Conservation (phyloP, 2,329 filamentous ascomycete genomes). For the Xylariales sp. region DNA sequence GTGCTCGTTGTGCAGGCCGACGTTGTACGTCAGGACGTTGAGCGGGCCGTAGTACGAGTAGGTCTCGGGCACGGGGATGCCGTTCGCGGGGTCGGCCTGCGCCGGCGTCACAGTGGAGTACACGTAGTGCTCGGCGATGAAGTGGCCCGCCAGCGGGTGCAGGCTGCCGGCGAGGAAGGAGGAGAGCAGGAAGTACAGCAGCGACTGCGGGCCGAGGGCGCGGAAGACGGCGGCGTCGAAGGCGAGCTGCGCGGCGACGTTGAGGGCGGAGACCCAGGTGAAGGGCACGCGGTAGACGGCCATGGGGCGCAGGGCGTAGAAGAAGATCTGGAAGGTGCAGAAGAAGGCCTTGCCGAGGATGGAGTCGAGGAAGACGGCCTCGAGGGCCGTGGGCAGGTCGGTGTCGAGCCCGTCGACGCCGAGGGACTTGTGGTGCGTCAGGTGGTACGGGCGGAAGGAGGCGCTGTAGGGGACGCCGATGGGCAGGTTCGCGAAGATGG, state of each 20-base stretch:
- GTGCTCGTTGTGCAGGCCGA: constrained; percentile 97
- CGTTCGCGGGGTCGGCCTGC: constrained; percentile 67
- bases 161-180: constrained; percentile 94
- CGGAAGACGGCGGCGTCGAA: constrained; percentile 80
- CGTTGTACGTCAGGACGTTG: constrained; percentile 95
- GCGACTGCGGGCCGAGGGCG: constrained; percentile 69
- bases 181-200: constrained; percentile 87
- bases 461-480: constrained; percentile 97
- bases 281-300: constrained; percentile 90
- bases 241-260: constrained; percentile 78
- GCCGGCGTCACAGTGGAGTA: constrained; percentile 72
- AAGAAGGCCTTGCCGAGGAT: constrained; percentile 98
- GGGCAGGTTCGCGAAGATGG: constrained; percentile 93
- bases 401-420: constrained; percentile 96
- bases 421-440: constrained; percentile 98
- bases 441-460: constrained; percentile 95
- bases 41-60: constrained; percentile 96
- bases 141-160: constrained; percentile 95
- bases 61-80: constrained; percentile 84
- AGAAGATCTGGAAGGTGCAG: constrained; percentile 98
- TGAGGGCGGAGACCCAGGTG: constrained; percentile 85
- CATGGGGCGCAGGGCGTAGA: constrained; percentile 97
- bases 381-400: constrained; percentile 90
- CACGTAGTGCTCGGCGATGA: constrained; percentile 97
- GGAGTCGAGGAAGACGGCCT: constrained; percentile 93